These are phyloP conservation scores for Alternaria hordeiaustralica DNA, from an alignment of 2,329 filamentous ascomycete species.

Conservation along the genomic window DNA sequence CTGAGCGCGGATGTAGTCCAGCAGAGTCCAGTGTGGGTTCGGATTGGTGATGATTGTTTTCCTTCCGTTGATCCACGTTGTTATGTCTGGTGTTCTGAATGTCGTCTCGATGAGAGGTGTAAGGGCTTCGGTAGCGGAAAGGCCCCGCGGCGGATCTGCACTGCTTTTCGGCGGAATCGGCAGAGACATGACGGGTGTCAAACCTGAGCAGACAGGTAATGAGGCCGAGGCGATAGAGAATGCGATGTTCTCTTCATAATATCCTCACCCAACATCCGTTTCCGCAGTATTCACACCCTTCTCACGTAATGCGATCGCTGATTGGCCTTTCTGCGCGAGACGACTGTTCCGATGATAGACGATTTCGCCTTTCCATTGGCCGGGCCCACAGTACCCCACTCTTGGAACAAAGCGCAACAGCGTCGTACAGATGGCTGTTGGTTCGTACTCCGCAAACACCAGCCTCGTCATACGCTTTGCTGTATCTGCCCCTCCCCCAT, in stretches of 20 bases:
- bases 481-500: slow-evolving; percentile 34
- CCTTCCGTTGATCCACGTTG: slow-evolving; percentile 92
- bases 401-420: slow-evolving; percentile 8
- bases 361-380: slow-evolving; percentile 3
- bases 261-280: not conserved
- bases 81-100: slow-evolving; percentile 74
- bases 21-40: slow-evolving; percentile 86
- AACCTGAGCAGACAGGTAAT: not conserved
- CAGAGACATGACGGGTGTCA: slow-evolving; percentile 32
- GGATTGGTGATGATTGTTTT: slow-evolving; percentile 81
- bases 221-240: not conserved
- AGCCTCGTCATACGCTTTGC: slow-evolving; percentile 6
- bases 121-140: slow-evolving; percentile 53
- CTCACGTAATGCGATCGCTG: slow-evolving; percentile 33
- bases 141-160: slow-evolving; percentile 31
- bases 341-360: slow-evolving; percentile 3
- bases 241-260: slow-evolving; percentile 2
- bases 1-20: slow-evolving; percentile 84
- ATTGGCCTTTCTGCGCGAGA: slow-evolving; percentile 17
- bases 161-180: slow-evolving; percentile 39
- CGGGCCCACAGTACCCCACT: slow-evolving; percentile 26
- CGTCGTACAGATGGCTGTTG: slow-evolving; percentile 2
- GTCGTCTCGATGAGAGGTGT: slow-evolving; percentile 74
- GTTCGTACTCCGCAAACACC: not conserved
- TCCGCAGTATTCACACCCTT: slow-evolving; percentile 14